Evolutionary conservation across 331 rosid species (phyloP).

Genomic region (Quercus phellos): DNA sequence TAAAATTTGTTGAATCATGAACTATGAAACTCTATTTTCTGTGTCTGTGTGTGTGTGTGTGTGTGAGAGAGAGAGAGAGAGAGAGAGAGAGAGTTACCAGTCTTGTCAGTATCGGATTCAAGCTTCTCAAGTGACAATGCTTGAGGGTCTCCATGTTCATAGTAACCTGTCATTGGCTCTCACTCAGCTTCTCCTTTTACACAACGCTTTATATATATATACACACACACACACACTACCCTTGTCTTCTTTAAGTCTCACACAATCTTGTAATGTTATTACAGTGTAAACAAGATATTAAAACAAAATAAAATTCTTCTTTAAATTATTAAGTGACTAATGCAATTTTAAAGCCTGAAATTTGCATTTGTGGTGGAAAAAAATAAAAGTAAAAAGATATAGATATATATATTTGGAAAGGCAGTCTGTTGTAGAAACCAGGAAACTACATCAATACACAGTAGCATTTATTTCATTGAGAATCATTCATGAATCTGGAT

Average conservation of each 20-base stretch:
- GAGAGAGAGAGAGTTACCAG: constrained; percentile 10
- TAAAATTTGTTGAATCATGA: not conserved
- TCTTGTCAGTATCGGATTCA: constrained; percentile 1
- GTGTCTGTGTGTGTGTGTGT: no score
- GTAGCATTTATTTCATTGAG: not conserved
- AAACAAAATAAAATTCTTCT: not conserved
- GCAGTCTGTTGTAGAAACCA: not conserved
- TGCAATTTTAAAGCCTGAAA: not conserved
- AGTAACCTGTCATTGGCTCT: constrained; percentile 14
- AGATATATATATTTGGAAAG: not conserved
- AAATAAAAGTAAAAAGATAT: not conserved
- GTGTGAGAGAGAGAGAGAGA: not conserved
- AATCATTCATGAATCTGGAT: not conserved
- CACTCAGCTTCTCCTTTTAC: not conserved
- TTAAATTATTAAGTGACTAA: not conserved
- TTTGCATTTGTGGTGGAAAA: not conserved
- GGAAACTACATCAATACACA: not conserved
- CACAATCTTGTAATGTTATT: not conserved
- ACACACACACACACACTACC: not conserved
- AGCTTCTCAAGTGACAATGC: not conserved
- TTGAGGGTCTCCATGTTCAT: constrained; percentile 7
- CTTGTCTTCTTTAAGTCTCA: not conserved
- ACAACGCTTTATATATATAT: no score
- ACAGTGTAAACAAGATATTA: not conserved
- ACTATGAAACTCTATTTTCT: not conserved